Evolutionary conservation across 106 monocot species (phyloP), one percentile per base, ranked within the genome.

Genomic region (Triglochin maritima): DNA sequence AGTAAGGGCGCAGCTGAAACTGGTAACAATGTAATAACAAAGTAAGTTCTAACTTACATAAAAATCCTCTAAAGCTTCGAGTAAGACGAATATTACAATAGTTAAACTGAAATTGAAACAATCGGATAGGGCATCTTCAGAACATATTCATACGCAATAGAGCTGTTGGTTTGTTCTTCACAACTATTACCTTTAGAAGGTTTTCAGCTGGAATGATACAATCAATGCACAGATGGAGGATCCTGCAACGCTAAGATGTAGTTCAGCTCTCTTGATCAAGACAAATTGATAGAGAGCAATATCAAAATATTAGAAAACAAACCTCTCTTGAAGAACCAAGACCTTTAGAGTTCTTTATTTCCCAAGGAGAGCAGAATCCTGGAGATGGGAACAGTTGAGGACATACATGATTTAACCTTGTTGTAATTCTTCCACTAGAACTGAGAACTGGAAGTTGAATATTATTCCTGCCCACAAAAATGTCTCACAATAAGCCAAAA

Each of bases 1-100:
- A 69, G 68, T 78, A 75, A 29, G 98, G 98, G 8, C 98, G 91
- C 71, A 98, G 71, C 76, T 89, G 76, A 65, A 89, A 98, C 98
- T 98, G 81, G 64, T 29, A 29, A 29, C 29, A 29, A 29, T 29
- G 29, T 29, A 29, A 29, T 29, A 29, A 29, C 29, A 29, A 29
- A 29, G 29, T 29, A 29, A 29, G 29, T 29, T 29, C 29, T 29
- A 29, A 29, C 29, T 29, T 29, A 1, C 29, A 29, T 29, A 29
- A 29, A 29, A 29, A 29, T 29, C 29, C 29, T 29, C 29, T 0
- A 29, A 29, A 29, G 29, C 29, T 29, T 29, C 29, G 1, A 29
- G 29, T 29, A 29, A 29, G 29, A 29, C 1, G 29, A 29, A 29
- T 29, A 29, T 29, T 29, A 29, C 29, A 29, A 29, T 29, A 29